Evolutionary conservation across 1,139 yeast genomes (phyloP).

Genomic region (Candida buenavistaensis): DNA sequence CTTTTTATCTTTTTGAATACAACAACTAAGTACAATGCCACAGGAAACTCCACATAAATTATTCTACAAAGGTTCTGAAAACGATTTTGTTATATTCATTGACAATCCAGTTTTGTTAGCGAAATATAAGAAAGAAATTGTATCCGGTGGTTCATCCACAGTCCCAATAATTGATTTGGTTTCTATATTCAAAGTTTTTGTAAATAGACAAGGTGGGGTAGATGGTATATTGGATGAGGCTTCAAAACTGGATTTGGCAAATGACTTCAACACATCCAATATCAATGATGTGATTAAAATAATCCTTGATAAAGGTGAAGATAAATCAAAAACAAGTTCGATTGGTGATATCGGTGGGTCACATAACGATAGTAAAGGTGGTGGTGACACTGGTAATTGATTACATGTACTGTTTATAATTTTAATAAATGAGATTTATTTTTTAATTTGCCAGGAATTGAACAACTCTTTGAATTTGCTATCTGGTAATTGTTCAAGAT

Average conservation of each 20-base stretch:
- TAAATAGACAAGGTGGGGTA: conserved; percentile 62
- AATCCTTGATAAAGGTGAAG: conserved; percentile 57
- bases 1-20: too few species aligned
- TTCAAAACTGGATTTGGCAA: conserved; percentile 59
- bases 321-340: conserved; percentile 32
- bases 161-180: conserved; percentile 66
- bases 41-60: conserved; percentile 39
- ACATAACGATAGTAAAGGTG: conserved; percentile 43
- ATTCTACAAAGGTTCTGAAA: conserved; percentile 63
- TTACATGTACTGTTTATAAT: too few species aligned
- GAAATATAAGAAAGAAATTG: conserved; percentile 37
- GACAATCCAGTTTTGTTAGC: conserved; percentile 53
- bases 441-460: neutral
- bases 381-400: conserved; percentile 29
- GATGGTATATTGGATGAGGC: conserved; percentile 76
- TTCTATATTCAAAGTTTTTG: conserved; percentile 63
- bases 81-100: conserved; percentile 66
- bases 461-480: conserved; percentile 3
- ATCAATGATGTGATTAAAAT: conserved; percentile 51
- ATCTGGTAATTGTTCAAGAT: conserved; percentile 2
- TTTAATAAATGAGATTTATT: neutral
- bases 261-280: conserved; percentile 61
- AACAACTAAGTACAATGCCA: conserved; percentile 16
- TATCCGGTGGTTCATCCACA: conserved; percentile 41
- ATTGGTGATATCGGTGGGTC: conserved; percentile 19